Conservation (phyloP, 2,329 filamentous ascomycete species). For the Epichloe aotearoae region DNA sequence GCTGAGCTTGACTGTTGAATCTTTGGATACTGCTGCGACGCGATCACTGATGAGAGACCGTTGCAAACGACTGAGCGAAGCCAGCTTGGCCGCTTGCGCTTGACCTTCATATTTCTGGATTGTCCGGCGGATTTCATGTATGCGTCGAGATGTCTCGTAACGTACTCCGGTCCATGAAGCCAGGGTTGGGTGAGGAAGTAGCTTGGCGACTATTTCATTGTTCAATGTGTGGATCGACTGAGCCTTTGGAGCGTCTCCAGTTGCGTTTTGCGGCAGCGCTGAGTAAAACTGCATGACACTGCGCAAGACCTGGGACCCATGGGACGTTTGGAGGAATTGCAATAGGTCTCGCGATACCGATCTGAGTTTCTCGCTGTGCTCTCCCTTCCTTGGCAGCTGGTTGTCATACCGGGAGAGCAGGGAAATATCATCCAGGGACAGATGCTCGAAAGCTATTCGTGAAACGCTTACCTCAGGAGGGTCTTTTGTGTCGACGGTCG, state of each 20-base stretch:
- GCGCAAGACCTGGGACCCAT: slow-evolving; percentile 16
- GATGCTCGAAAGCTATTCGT: slow-evolving; percentile 29
- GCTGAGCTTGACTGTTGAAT: slow-evolving; percentile 43
- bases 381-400: slow-evolving; percentile 8
- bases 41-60: slow-evolving; percentile 42
- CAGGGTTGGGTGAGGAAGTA: slow-evolving; percentile 25
- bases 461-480: slow-evolving; percentile 14
- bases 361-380: slow-evolving; percentile 2
- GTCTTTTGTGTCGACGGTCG: slow-evolving; percentile 14
- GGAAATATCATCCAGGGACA: slow-evolving; percentile 33
- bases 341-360: slow-evolving; percentile 13
- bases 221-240: slow-evolving; percentile 46
- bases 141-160: slow-evolving; percentile 36
- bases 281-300: slow-evolving; percentile 24
- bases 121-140: slow-evolving; percentile 27
- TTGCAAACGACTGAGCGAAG: slow-evolving; percentile 45
- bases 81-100: slow-evolving; percentile 34
- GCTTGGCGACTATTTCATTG: slow-evolving; percentile 38
- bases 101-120: slow-evolving; percentile 26
- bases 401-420: slow-evolving; percentile 23
- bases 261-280: slow-evolving; percentile 15
- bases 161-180: slow-evolving; percentile 37
- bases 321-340: slow-evolving; percentile 19
- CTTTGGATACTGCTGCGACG: slow-evolving; percentile 43
- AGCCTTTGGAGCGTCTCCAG: slow-evolving; percentile 21